Evolutionary conservation across 805 yeast genomes (phyloP).

Genomic region (Dipodascopsis uninucleata): DNA sequence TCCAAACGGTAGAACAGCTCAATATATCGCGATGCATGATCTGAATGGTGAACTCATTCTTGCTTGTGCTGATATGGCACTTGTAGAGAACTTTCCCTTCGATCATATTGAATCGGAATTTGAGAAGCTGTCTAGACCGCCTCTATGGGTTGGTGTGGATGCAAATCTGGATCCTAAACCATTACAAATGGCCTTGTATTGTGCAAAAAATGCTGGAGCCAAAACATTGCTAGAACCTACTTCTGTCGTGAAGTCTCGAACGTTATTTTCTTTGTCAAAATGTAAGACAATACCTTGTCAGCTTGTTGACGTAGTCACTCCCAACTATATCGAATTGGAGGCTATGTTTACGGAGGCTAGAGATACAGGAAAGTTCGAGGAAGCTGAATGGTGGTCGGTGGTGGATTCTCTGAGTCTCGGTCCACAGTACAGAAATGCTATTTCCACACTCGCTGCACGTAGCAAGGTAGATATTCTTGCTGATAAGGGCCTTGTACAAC

Average conservation of each 20-base stretch:
- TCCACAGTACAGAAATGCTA: conserved; percentile 42
- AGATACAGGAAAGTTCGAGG: conserved; percentile 45
- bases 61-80: conserved; percentile 84
- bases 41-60: conserved; percentile 58
- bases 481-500: conserved; percentile 51
- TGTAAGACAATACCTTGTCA: background rate
- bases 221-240: conserved; percentile 71
- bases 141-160: conserved; percentile 53
- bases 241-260: conserved; percentile 56
- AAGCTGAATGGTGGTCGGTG: conserved; percentile 70
- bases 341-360: conserved; percentile 52
- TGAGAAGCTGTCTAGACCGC: background rate
- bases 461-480: conserved; percentile 35
- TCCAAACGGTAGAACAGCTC: conserved; percentile 51
- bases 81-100: conserved; percentile 47
- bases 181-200: conserved; percentile 39
- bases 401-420: conserved; percentile 57
- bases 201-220: conserved; percentile 33
- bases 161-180: conserved; percentile 56
- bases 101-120: conserved; percentile 46
- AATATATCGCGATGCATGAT: conserved; percentile 68
- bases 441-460: conserved; percentile 34
- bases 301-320: conserved; percentile 51
- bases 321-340: conserved; percentile 62
- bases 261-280: background rate